Percentiles rank a stretch among this genome's conserved stretches.
phyloP scores from a whole-genome alignment of 106 monocot genomes.

The Iris macrosiphon region DNA sequence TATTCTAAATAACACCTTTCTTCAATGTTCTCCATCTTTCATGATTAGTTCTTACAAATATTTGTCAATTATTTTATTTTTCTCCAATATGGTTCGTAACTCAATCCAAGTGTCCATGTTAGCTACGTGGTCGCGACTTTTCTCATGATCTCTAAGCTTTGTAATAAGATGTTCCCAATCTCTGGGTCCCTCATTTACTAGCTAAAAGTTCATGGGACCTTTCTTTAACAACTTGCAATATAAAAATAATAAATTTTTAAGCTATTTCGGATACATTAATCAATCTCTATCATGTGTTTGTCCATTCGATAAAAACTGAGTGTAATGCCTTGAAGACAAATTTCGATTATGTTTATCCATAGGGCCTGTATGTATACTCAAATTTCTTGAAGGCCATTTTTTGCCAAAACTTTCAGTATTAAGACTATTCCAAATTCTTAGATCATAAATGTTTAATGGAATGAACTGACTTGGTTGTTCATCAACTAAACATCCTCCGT shows the following conservation, averaged over 20 bases:
- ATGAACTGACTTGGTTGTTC: not conserved
- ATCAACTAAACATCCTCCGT: not conserved
- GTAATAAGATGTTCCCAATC: not conserved
- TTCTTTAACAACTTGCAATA: constrained; percentile 8
- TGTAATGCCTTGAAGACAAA: not conserved
- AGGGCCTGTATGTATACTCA: not conserved
- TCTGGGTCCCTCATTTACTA: not conserved
- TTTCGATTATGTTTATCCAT: not conserved
- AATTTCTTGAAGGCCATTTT: not conserved
- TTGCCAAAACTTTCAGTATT: not conserved
- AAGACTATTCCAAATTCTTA: constrained; percentile 5
- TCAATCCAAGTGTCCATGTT: constrained; percentile 1
- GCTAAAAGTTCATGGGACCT: not conserved
- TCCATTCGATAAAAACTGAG: not conserved
- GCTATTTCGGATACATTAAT: not conserved
- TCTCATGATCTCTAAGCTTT: not conserved
- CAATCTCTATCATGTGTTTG: constrained; percentile 2
- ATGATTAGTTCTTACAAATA: too few relatives aligned
- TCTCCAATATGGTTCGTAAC: not conserved
- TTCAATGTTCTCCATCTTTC: not conserved
- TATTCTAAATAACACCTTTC: not conserved
- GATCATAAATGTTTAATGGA: constrained; percentile 4
- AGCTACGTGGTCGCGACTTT: not conserved
- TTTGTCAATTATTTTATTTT: too few relatives aligned
- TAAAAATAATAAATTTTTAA: not conserved